Evolutionary conservation across 2,329 filamentous ascomycete genomes (phyloP).

Genomic region (Aspergillus tubingensis): DNA sequence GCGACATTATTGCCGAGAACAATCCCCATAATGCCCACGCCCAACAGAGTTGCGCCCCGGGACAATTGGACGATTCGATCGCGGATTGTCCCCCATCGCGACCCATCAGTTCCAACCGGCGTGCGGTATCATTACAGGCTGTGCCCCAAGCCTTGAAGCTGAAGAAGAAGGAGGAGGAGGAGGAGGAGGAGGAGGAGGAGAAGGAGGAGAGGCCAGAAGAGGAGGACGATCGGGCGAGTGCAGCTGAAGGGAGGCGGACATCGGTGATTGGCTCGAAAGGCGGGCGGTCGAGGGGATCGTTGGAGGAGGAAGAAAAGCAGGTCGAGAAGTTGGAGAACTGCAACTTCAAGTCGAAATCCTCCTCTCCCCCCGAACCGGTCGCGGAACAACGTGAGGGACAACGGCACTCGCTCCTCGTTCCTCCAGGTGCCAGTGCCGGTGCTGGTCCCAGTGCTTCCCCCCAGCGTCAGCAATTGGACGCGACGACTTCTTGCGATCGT

Average conservation of each 20-base stretch:
- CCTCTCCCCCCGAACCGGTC: background rate
- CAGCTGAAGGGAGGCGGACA: background rate
- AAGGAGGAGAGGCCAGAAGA: no score
- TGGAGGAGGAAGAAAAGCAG: conserved; percentile 2
- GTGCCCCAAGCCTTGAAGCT: background rate
- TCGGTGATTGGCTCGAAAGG: conserved; percentile 1
- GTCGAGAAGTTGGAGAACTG: background rate
- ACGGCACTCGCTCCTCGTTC: background rate
- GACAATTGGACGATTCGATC: background rate
- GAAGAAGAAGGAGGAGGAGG: no score
- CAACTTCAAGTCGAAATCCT: background rate
- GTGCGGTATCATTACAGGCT: background rate
- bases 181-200: no score
- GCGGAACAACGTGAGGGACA: conserved; percentile 13
- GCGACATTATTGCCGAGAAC: background rate
- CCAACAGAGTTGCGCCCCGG: background rate
- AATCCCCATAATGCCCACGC: background rate
- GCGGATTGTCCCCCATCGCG: background rate
- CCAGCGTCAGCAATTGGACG: background rate
- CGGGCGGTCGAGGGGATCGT: conserved; percentile 6
- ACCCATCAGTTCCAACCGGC: background rate
- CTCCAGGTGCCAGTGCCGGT: background rate
- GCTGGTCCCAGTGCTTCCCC: background rate
- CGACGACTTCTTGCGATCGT: conserved; percentile 14
- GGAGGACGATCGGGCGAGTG: background rate